Evolutionary conservation across 441 rosid genomes (phyloP).

Genomic region (Raphanus hybrid): DNA sequence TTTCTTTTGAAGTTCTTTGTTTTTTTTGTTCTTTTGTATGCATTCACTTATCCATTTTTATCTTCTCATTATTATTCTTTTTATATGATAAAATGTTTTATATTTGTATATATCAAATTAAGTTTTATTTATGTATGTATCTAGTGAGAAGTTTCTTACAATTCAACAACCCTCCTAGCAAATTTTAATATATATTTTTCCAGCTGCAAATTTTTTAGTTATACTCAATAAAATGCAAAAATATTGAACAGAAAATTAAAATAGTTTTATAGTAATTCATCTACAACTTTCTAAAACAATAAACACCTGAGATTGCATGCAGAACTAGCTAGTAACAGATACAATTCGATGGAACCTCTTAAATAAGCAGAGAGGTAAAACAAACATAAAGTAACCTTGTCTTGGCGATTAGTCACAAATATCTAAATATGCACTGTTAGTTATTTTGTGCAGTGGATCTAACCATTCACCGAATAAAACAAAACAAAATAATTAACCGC

Average conservation of each 20-base stretch:
- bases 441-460: slow-evolving; percentile 1
- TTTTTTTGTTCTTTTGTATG: slow-evolving; percentile 11
- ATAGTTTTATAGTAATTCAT: neutral
- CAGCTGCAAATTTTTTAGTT: neutral
- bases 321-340: slow-evolving; percentile 8
- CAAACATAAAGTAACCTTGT: slow-evolving; percentile 8
- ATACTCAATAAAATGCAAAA: neutral
- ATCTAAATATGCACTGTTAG: neutral
- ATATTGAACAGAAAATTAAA: neutral
- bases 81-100: neutral
- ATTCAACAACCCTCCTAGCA: neutral
- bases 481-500: slow-evolving; percentile 16
- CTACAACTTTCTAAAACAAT: neutral
- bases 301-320: slow-evolving; percentile 7
- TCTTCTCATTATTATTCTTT: slow-evolving; percentile 20
- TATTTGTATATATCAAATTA: neutral
- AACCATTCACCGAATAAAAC: neutral
- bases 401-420: neutral
- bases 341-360: neutral
- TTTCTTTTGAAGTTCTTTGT: neutral
- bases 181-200: slow-evolving; percentile 1
- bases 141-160: neutral
- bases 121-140: neutral
- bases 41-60: slow-evolving; percentile 5
- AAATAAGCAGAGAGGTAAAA: neutral